Percentiles rank a stretch among this genome's conserved stretches.
Evolutionary conservation across 2,329 filamentous ascomycete species (phyloP).

Genomic region (Cyphellophora europaea): DNA sequence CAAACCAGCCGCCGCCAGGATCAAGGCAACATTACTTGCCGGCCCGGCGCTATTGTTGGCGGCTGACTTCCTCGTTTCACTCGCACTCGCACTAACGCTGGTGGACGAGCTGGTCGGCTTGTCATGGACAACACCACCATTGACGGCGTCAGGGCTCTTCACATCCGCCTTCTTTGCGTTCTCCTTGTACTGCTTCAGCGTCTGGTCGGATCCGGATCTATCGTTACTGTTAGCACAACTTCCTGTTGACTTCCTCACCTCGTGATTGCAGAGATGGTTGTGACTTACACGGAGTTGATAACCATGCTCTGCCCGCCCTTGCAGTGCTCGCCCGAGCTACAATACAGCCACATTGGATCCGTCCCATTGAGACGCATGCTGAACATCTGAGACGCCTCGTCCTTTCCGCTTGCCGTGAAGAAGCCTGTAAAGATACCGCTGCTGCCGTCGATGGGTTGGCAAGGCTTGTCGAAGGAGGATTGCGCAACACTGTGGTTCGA

Average conservation of each 20-base stretch:
- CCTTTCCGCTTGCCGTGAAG: slow-evolving; percentile 8
- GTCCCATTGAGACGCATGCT: slow-evolving; percentile 36
- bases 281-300: slow-evolving; percentile 37
- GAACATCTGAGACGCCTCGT: slow-evolving; percentile 22
- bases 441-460: slow-evolving; percentile 25
- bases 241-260: no score
- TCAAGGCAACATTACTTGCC: not conserved
- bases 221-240: not conserved
- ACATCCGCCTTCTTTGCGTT: not conserved
- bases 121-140: not conserved
- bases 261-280: not conserved
- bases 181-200: not conserved
- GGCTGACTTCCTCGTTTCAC: not conserved
- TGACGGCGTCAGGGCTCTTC: not conserved
- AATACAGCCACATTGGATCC: slow-evolving; percentile 42
- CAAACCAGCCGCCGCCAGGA: no score
- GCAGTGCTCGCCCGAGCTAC: slow-evolving; percentile 39
- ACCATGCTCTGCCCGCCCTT: slow-evolving; percentile 41
- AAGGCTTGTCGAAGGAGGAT: slow-evolving; percentile 40
- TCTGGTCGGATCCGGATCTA: slow-evolving; percentile 1
- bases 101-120: not conserved
- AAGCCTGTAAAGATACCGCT: slow-evolving; percentile 37
- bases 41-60: not conserved
- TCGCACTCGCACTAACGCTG: not conserved
- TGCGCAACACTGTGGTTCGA: slow-evolving; percentile 42